Evolutionary conservation across 1,284 basidiomycete species (phyloP).

Genomic region (Naganishia sp.): DNA sequence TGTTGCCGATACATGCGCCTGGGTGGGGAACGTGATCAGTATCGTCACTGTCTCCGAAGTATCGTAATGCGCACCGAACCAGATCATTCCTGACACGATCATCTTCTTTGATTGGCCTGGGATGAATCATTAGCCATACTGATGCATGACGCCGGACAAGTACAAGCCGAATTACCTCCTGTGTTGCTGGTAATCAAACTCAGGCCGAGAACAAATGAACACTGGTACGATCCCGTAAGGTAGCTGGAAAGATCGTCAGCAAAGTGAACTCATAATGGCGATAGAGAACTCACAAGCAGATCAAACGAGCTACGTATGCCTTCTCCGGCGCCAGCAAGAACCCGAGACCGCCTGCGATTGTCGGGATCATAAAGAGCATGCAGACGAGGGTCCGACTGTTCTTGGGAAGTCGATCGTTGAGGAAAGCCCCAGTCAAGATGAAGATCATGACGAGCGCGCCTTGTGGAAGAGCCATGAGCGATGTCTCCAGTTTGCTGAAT

Average conservation of each 20-base stretch:
- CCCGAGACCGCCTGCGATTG: conserved; percentile 51
- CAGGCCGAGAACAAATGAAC: conserved; percentile 57
- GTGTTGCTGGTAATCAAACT: conserved; percentile 58
- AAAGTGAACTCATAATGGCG: not conserved
- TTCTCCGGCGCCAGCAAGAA: conserved; percentile 52
- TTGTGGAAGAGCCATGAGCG: conserved; percentile 52
- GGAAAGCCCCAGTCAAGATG: conserved; percentile 42
- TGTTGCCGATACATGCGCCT: conserved; percentile 54
- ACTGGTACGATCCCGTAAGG: conserved; percentile 56
- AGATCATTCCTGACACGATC: conserved; percentile 44
- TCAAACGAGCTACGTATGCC: conserved; percentile 52
- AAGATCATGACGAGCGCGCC: conserved; percentile 51
- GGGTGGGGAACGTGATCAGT: conserved; percentile 3
- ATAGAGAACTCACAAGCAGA: conserved; percentile 59
- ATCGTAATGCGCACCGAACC: conserved; percentile 23
- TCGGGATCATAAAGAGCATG: conserved; percentile 51
- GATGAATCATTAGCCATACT: not conserved
- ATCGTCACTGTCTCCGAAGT: conserved; percentile 27
- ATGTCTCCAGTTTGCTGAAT: conserved; percentile 48
- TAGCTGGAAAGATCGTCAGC: conserved; percentile 38
- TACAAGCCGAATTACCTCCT: conserved; percentile 42
- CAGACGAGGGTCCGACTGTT: conserved; percentile 41
- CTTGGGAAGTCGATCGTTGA: conserved; percentile 48
- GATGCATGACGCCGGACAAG: too few species aligned
- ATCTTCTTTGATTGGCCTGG: conserved; percentile 55